Base-by-base conservation (phyloP, 73 alveolate genomes). In the Stentor coeruleus region DNA sequence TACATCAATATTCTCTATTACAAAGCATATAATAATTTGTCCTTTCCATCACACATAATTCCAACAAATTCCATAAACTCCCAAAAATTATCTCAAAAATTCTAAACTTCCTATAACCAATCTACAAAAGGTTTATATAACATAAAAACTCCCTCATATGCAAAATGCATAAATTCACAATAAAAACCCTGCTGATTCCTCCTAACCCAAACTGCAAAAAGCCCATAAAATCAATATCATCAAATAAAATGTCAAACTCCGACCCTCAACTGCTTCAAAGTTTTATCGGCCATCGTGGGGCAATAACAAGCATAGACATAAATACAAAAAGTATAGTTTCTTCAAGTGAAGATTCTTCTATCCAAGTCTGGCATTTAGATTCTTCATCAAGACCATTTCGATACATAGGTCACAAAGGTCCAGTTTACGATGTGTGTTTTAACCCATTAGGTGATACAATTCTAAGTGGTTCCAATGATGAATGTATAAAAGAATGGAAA, bases 321-420 rank as follows among this genome's bases (percentile, higher is more conserved):
- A 36, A 0, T 38, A 37, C 72, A 40, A 75, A 75, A 6, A 20
- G 33, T 6, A 75, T 75, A 39, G 59, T 39, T 6, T 39, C 74
- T n/a, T 15, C 39, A n/a, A 37, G 40, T 66, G 59, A 75, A 39
- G 83, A 75, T 2, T 75, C 83, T 20, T 75, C 59, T n/a, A 35
- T 75, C 83, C 26, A 37, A 40, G 38, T 75, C 72, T 75, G 83
- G 72, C 41, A 35, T 38, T 38, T 75, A 1, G 38, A 75, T 14
- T 28, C n/a, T 6, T 20, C 33, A 28, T 6, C 33, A 37, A 33
- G 72, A 15, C 83, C 83, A 0, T 75, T n/a, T 38, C 59, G 15
- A 15, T 93, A 91, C 82, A 84, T 88, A 58, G 98, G 99, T 3
- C 99, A 97, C 82, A 95, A 94, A 88, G 99, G 99, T 80, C 90